These are phyloP conservation scores for Flaveria floridana DNA, from an alignment of 140 eudicot species.

Conservation along the genomic window DNA sequence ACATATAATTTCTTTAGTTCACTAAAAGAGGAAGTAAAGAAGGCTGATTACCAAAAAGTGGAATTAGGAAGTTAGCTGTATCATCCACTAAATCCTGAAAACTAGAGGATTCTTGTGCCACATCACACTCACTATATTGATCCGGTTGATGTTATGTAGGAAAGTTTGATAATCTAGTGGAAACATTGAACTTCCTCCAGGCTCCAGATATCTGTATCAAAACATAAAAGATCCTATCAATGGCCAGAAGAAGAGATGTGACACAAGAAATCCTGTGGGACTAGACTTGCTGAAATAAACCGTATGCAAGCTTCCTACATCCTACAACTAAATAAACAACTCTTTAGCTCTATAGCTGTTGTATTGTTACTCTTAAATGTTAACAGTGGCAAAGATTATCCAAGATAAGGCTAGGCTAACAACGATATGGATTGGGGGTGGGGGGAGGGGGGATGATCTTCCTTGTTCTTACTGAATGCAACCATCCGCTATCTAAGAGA, in stretches of 20 bases:
- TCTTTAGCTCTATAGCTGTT: constrained; percentile 42
- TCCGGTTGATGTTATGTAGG: constrained; percentile 22
- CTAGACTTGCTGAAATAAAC: constrained; percentile 50
- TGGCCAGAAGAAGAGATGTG: constrained; percentile 47
- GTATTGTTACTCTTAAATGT: constrained; percentile 37
- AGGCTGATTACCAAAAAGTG: constrained; percentile 31
- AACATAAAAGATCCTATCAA: constrained; percentile 48
- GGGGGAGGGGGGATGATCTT: constrained; percentile 18
- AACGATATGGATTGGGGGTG: constrained; percentile 26
- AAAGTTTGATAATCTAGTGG: constrained; percentile 38
- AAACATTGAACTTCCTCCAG: constrained; percentile 43
- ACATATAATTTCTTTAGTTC: background rate
- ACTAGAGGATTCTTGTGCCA: constrained; percentile 37
- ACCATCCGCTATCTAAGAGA: constrained; percentile 19
- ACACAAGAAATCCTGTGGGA: constrained; percentile 54
- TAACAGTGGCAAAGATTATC: constrained; percentile 29
- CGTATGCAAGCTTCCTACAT: too few relatives aligned
- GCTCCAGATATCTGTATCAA: constrained; percentile 44
- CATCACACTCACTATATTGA: constrained; percentile 24
- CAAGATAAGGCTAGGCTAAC: constrained; percentile 32
- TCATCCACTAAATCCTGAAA: constrained; percentile 38
- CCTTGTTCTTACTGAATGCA: constrained; percentile 23
- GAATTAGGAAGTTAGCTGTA: constrained; percentile 25
- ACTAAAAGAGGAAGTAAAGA: background rate
- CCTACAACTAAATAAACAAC: background rate